A percentile compares a stretch with the other conserved stretches of the same genome.
These are phyloP conservation scores for Spinellus fusiger DNA, from an alignment of 192 early-diverging fungal species.

Conservation along the genomic window DNA sequence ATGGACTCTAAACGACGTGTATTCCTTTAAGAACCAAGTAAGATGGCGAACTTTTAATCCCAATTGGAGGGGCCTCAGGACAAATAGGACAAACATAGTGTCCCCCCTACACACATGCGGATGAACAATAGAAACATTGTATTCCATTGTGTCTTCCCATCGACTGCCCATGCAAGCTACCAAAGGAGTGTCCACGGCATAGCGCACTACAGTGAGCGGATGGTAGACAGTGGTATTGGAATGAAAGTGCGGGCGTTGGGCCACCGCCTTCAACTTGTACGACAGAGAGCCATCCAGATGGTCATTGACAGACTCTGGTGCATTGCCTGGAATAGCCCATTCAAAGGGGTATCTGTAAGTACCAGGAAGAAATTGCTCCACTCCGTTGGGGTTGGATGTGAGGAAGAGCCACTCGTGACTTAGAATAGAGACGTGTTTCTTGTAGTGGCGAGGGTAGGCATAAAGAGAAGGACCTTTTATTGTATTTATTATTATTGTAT, in stretches of 20 bases:
- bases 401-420: background rate
- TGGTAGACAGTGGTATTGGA: constrained; percentile 32
- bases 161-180: constrained; percentile 43
- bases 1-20: constrained; percentile 34
- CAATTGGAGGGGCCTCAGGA: constrained; percentile 40
- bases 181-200: constrained; percentile 12
- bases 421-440: too few relatives aligned
- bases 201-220: constrained; percentile 38
- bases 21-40: constrained; percentile 51
- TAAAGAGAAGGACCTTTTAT: too few relatives aligned
- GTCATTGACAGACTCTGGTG: constrained; percentile 53
- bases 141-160: constrained; percentile 50
- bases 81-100: constrained; percentile 40
- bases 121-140: constrained; percentile 44
- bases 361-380: too few relatives aligned
- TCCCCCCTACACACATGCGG: constrained; percentile 43
- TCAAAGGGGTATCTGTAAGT: constrained; percentile 51
- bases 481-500: too few relatives aligned
- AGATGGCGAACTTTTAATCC: constrained; percentile 41
- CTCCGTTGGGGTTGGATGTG: background rate
- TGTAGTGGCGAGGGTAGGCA: too few relatives aligned
- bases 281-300: constrained; percentile 34
- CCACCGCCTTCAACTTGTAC: constrained; percentile 47
- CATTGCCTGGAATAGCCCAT: constrained; percentile 44
- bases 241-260: constrained; percentile 47